These are phyloP conservation scores for Candida montana DNA, from an alignment of 805 yeast genomes.

Conservation along the genomic window DNA sequence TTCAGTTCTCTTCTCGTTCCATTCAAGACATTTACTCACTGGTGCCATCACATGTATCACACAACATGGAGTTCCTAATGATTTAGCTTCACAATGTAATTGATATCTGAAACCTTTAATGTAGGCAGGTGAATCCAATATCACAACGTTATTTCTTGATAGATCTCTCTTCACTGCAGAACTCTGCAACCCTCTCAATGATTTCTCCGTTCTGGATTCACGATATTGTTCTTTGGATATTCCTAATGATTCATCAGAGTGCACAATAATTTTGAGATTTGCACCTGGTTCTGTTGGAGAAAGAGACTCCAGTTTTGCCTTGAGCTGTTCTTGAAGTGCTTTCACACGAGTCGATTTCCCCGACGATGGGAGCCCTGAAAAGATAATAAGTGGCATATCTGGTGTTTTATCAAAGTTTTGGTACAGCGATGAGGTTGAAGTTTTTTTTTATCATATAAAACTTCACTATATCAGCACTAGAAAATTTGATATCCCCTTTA, in stretches of 20 bases:
- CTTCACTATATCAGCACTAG: too few relatives aligned
- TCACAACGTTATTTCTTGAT: conserved; percentile 62
- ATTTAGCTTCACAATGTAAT: conserved; percentile 88
- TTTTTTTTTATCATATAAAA: not conserved
- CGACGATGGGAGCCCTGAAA: conserved; percentile 81
- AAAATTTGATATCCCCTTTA: too few relatives aligned
- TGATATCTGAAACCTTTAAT: conserved; percentile 96
- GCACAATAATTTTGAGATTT: conserved; percentile 57
- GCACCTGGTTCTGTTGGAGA: conserved; percentile 43
- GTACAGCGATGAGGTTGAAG: conserved; percentile 1
- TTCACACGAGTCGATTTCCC: conserved; percentile 79
- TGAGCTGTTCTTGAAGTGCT: conserved; percentile 44
- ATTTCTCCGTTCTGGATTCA: conserved; percentile 73
- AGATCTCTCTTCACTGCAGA: conserved; percentile 84
- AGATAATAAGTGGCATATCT: conserved; percentile 74
- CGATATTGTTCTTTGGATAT: conserved; percentile 62
- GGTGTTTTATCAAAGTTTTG: not conserved
- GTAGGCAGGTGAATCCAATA: conserved; percentile 80
- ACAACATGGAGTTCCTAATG: conserved; percentile 73
- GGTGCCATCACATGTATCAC: conserved; percentile 78
- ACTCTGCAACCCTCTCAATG: conserved; percentile 77
- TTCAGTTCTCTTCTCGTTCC: conserved; percentile 42
- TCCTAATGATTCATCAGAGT: conserved; percentile 74
- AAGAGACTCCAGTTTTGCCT: conserved; percentile 37
- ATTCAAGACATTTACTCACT: conserved; percentile 49